Base-by-base conservation (phyloP, 495 filamentous ascomycete species). In the Durotheca rogersii region DNA sequence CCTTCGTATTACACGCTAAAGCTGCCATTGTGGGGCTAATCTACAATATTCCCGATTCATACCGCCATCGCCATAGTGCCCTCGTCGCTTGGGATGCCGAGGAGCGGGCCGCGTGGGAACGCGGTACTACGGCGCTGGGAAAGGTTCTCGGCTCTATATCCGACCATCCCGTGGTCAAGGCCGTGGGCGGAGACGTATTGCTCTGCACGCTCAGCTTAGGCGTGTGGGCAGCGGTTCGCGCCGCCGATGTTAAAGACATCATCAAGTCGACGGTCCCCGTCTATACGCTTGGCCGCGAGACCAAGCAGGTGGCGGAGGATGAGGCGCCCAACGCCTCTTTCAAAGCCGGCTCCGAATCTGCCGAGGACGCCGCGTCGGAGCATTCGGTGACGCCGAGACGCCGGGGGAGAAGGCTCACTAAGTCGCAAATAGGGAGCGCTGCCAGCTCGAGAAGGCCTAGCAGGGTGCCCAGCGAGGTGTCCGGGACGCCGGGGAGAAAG, bases 221-320 rank as follows among this genome's bases (percentile, higher is more conserved):
- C 3, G 36, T 75, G 0, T 83, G 80, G 80, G 68, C 72, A 6
- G 76, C 73, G n/a, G 65, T 75, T 4, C 65, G 78, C 9, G 69
- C 73, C 7, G 61, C 72, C 6, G 71, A 79, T 52, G 58, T 68
- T 0, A 47, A 61, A 20, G 62, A 69, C 40, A 74, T 81, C 50
- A 53, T 72, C 0, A 37, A 45, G 19, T 63, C 53, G 0, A 40
- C 50, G 6, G 41, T 58, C 2, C 63, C 63, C 1, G 37, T 21
- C 4, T 59, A 52, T 39, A 48, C 47, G 63, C 36, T 35, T 18
- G 25, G 10, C 25, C 44, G 19, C 7, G 49, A 45, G 7, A 11
- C 18, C 10, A 19, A 45, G 14, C 38, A 32, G 2, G 5, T 16
- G 7, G 30, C 36, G 4, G 47, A 40, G 6, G 56, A 65, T 17